Conservation (phyloP, 2,329 filamentous ascomycete species). For the Davidsoniella eucalypti region DNA sequence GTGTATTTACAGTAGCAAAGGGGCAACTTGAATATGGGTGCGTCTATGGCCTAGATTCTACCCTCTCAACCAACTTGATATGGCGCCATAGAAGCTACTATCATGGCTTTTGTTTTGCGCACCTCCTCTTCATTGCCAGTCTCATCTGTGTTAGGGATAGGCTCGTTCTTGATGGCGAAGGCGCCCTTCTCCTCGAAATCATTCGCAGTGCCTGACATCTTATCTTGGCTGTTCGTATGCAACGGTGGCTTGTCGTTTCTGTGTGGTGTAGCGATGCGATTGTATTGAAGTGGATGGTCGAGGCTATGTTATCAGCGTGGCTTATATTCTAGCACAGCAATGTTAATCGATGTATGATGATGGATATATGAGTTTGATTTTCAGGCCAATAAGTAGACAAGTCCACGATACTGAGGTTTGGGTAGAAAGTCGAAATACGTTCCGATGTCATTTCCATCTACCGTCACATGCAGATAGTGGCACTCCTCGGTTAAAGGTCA, state of each 20-base stretch:
- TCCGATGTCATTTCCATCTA: neutral
- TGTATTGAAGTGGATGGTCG: no score
- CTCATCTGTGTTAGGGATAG: neutral
- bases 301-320: no score
- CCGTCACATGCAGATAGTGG: neutral
- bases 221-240: neutral
- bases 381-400: no score
- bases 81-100: neutral
- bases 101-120: conserved; percentile 6
- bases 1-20: no score
- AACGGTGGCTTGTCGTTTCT: neutral
- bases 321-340: no score
- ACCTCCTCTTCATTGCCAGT: conserved; percentile 8
- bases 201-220: neutral
- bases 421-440: no score
- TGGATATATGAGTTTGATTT: no score
- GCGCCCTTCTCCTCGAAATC: neutral
- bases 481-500: neutral
- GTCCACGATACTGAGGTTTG: no score
- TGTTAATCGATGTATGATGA: no score
- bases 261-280: neutral
- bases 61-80: neutral
- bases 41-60: neutral
- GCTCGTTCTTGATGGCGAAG: neutral
- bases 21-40: no score